Base-by-base conservation (phyloP, 2,329 filamentous ascomycete genomes). In the Diaporthe aspalathi region DNA sequence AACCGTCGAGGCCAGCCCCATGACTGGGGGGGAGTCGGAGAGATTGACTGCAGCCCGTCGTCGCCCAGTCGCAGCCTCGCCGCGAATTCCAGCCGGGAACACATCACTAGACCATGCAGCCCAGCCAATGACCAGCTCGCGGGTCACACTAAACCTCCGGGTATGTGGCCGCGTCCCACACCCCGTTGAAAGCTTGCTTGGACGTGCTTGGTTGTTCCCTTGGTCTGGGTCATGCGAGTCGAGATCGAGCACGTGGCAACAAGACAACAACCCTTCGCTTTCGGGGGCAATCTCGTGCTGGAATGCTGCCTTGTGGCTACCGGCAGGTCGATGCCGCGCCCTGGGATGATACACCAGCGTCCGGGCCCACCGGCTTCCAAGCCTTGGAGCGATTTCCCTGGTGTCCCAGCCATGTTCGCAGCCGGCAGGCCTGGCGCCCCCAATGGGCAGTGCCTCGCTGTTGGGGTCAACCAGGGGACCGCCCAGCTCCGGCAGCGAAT, bases 231-330 rank as follows among this genome's bases (percentile, higher is more conserved):
- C 60, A 63, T 63, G 60, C 60, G 60, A 49, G 43, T 63, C 45
- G 60, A 47, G 27, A 65, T 65, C 43, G 45, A 65, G 60, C 60
- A 65, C 60, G 60, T 65, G 60, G 60, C 60, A 65, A 29, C 43
- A 65, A 65, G 60, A 65, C 43, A 56, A 40, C 9, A 32, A 45
- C 38, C 56, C 43, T 60, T 60, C 54, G 9, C 27, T 47, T 22
- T 47, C 43, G 40, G 40, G 57, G 57, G 43, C n/a, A 24, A 22
- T 49, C 5, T 43, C 24, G 27, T 35, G 60, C 43, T 63, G 27
- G 40, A 63, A 35, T 63, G 60, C 47, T 63, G 60, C 43, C 60
- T 24, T 49, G 16, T 63, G 60, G 60, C 60, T 49, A 29, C 43
- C 60, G 60, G 60, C 60, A 63, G 49, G 43, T 63, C 27, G 43